Base-by-base conservation (phyloP, 108 stramenopile genomes). In the Thalassiosira profunda region DNA sequence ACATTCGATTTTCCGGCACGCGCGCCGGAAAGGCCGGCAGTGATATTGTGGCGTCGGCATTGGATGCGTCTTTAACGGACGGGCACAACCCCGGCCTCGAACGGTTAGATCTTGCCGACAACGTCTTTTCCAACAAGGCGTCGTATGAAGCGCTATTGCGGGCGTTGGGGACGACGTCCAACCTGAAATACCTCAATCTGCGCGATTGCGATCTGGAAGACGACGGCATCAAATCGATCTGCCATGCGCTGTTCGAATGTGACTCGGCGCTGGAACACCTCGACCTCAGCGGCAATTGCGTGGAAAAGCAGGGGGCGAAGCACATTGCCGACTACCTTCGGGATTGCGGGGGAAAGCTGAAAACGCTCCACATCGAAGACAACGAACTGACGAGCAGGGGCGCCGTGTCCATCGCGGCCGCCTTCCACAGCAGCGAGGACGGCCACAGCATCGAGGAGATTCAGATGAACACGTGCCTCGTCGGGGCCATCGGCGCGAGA, bases 201-300 rank as follows among this genome's bases (percentile, higher is more conserved):
- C 35, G 65, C 43, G 80, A 81, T 52, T 84, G 83, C 41, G 72
- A 72, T 36, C 56, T 80, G 53, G 71, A 71, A 18, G 83, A 84
- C 51, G 80, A 84, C 51, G 83, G 79, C 9, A 61, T 77, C 2
- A 62, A 77, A 62, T 59, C 61, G 33, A 62, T 84, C 12, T 84
- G 83, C 29, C 56, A 84, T 48, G 78, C 80, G 17, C 64, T 84
- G 23, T 76, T 77, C 18, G 63, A 62, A 28, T 48, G 70, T 31
- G 65, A 77, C 53, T 69, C 76, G 7, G 33, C 52, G 12, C 57
- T 84, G 49, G 71, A 80, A 42, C 67, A 78, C 14, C 62, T 84
- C 42, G 59, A 84, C 43, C 55, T 84, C 36, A 65, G 74, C 41
- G 83, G 75, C 25, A 84, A 84, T 57, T 54, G 47, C 3, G 15